Conservation (phyloP, 164 flowering plant species). For the Liquidambar formosana region DNA sequence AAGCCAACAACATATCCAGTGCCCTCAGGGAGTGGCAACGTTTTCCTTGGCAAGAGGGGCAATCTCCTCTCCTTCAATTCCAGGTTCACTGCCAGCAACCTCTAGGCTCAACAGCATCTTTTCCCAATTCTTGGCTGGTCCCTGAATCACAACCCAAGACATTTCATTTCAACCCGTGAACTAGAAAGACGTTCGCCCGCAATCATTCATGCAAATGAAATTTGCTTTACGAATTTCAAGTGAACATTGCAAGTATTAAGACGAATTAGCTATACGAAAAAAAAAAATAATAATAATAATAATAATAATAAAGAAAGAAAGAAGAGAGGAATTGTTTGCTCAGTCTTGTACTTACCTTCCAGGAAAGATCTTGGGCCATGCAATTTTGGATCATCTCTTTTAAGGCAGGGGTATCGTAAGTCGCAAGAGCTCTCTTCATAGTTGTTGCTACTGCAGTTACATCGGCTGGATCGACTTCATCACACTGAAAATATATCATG, state of each 20-base stretch:
- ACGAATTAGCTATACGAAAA: not conserved
- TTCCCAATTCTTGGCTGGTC: slow-evolving; percentile 71
- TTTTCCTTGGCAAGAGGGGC: slow-evolving; percentile 72
- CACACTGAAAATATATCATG: slow-evolving; percentile 44
- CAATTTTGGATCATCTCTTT: slow-evolving; percentile 60
- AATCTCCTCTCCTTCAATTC: slow-evolving; percentile 69
- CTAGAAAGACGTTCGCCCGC: too few relatives aligned
- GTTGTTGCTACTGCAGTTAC: slow-evolving; percentile 47
- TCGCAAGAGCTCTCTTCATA: slow-evolving; percentile 47
- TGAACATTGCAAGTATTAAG: not conserved
- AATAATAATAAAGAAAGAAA: too few relatives aligned
- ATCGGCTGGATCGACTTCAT: slow-evolving; percentile 60
- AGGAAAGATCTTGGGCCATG: slow-evolving; percentile 81
- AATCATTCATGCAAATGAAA: too few relatives aligned
- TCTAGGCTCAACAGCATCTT: slow-evolving; percentile 45
- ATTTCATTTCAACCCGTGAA: not conserved
- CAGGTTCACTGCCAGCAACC: slow-evolving; percentile 54
- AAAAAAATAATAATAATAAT: too few relatives aligned
- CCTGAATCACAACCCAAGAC: slow-evolving; percentile 34
- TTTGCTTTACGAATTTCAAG: too few relatives aligned
- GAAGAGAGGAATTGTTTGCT: not conserved
- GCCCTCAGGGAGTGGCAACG: slow-evolving; percentile 62
- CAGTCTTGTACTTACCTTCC: slow-evolving; percentile 55
- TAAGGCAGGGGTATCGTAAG: slow-evolving; percentile 53
- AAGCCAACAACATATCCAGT: not conserved